Evolutionary conservation across 192 early-diverging fungal genomes (phyloP).

Genomic region (Coemansia sp.): DNA sequence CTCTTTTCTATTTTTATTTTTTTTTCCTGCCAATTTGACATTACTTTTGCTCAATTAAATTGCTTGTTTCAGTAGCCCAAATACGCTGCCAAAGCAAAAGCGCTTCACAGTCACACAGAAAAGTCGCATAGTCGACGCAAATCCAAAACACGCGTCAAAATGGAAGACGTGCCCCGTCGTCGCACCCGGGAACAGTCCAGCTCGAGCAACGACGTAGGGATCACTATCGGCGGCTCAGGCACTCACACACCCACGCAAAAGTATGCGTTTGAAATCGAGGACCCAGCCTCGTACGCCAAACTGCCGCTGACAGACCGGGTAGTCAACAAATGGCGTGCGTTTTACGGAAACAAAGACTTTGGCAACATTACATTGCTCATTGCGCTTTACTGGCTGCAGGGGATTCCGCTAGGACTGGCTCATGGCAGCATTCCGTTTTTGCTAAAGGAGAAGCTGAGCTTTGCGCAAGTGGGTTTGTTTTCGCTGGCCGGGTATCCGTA

Average conservation of each 20-base stretch:
- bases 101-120: not conserved
- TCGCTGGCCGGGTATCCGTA: conserved; percentile 95
- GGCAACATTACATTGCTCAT: conserved; percentile 56
- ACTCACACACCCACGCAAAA: conserved; percentile 24
- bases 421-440: conserved; percentile 93
- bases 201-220: conserved; percentile 30
- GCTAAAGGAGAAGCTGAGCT: conserved; percentile 90
- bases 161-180: conserved; percentile 35
- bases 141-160: conserved; percentile 7
- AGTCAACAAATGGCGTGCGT: conserved; percentile 21
- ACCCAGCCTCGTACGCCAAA: conserved; percentile 30
- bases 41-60: conserved; percentile 1
- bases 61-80: not conserved
- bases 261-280: conserved; percentile 50
- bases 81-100: not conserved
- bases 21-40: not conserved
- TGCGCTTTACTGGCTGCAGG: conserved; percentile 80
- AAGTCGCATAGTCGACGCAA: conserved; percentile 3
- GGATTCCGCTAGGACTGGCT: conserved; percentile 87
- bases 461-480: conserved; percentile 89
- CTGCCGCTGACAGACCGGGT: conserved; percentile 1
- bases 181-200: conserved; percentile 28
- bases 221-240: conserved; percentile 33
- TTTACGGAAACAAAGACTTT: conserved; percentile 55
- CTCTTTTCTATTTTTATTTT: not conserved